Percentiles rank a stretch among this genome's conserved stretches.
These are phyloP conservation scores for Evernia prunastri DNA, from an alignment of 495 filamentous ascomycete species.

Conservation along the genomic window DNA sequence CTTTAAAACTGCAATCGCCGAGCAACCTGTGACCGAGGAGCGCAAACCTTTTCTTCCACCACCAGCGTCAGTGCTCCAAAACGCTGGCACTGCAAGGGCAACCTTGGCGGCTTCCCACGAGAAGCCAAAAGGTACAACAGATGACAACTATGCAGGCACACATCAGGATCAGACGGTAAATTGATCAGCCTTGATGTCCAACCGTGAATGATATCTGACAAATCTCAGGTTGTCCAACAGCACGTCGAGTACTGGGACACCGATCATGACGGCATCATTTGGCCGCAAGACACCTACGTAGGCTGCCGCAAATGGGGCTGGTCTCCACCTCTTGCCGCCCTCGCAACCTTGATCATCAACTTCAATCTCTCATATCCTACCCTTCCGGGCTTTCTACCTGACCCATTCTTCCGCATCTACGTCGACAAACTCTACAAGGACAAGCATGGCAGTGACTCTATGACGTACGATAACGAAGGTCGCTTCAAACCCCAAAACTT, in stretches of 20 bases:
- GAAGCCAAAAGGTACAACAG: background rate
- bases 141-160: background rate
- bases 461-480: conserved; percentile 50
- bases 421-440: conserved; percentile 45
- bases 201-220: background rate
- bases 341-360: conserved; percentile 44
- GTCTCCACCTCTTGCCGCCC: conserved; percentile 38
- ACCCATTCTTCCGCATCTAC: conserved; percentile 49
- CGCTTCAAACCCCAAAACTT: conserved; percentile 51
- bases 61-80: background rate
- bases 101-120: background rate
- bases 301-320: conserved; percentile 49
- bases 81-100: background rate
- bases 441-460: conserved; percentile 51
- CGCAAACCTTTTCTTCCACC: background rate
- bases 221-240: conserved; percentile 43
- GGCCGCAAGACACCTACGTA: conserved; percentile 45
- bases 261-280: conserved; percentile 48
- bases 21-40: background rate
- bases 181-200: background rate
- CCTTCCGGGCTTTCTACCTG: conserved; percentile 30
- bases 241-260: conserved; percentile 49
- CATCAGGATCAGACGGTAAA: background rate
- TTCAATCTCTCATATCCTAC: conserved; percentile 1
- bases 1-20: background rate